Conservation (phyloP, 2,329 filamentous ascomycete genomes). For the Setomelanomma holmii region DNA sequence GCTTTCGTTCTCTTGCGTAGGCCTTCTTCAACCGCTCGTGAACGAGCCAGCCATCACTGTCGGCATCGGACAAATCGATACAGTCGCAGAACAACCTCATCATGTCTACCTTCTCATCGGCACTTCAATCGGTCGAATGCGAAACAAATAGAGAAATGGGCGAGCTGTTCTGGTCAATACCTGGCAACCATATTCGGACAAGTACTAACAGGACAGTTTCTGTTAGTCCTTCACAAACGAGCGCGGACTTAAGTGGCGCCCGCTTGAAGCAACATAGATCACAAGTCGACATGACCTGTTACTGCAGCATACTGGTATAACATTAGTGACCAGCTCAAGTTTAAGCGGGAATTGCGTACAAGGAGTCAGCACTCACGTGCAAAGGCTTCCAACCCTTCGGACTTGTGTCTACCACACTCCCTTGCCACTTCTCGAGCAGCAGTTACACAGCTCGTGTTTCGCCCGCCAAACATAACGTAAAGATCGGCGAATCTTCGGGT, state of each 20-base stretch:
- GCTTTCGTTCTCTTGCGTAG: slow-evolving; percentile 15
- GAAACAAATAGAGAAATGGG: slow-evolving; percentile 19
- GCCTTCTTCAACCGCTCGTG: slow-evolving; percentile 23
- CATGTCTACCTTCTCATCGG: slow-evolving; percentile 19
- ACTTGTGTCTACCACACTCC: slow-evolving; percentile 21
- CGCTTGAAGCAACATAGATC: slow-evolving; percentile 14
- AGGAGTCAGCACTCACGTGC: slow-evolving; percentile 6
- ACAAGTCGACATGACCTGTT: slow-evolving; percentile 14
- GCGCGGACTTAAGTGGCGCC: slow-evolving; percentile 20
- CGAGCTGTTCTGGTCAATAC: slow-evolving; percentile 5
- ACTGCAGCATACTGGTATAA: slow-evolving; percentile 14
- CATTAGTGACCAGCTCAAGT: neutral
- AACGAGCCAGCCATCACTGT: slow-evolving; percentile 18
- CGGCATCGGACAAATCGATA: slow-evolving; percentile 14
- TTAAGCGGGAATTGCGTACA: neutral
- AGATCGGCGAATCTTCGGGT: slow-evolving; percentile 17
- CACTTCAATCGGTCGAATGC: slow-evolving; percentile 2
- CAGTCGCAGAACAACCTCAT: slow-evolving; percentile 21
- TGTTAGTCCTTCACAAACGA: slow-evolving; percentile 20
- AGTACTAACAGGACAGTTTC: slow-evolving; percentile 15
- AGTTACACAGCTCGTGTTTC: slow-evolving; percentile 17
- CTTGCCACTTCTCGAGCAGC: slow-evolving; percentile 11
- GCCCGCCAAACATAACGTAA: slow-evolving; percentile 15
- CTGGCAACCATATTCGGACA: no score
- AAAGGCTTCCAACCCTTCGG: slow-evolving; percentile 17